Conservation (phyloP, 495 filamentous ascomycete genomes). For the Aspergillus baeticus region DNA sequence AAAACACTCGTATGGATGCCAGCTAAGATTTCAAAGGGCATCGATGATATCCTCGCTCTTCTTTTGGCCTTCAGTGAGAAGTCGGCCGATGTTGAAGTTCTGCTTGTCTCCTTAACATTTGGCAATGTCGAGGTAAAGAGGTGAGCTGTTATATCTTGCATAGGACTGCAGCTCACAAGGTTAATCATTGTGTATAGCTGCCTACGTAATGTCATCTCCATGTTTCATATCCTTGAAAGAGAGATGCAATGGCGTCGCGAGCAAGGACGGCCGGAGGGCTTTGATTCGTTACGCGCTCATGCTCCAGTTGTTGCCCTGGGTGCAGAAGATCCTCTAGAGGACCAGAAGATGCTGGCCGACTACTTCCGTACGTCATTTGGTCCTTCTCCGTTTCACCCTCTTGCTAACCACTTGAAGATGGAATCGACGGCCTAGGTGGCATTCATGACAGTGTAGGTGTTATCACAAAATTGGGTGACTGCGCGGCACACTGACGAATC, state of each 20-base stretch:
- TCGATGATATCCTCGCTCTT: slow-evolving; percentile 87
- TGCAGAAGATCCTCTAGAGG: slow-evolving; percentile 78
- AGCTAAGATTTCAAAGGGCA: slow-evolving; percentile 54
- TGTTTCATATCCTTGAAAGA: slow-evolving; percentile 90
- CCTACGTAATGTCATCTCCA: slow-evolving; percentile 81
- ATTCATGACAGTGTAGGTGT: slow-evolving; percentile 73
- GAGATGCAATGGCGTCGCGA: slow-evolving; percentile 81
- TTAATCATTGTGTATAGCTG: slow-evolving; percentile 51
- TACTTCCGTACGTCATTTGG: slow-evolving; percentile 72
- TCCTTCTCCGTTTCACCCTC: background rate
- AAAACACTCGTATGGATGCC: background rate
- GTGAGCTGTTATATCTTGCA: slow-evolving; percentile 35
- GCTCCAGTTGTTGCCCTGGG: slow-evolving; percentile 87
- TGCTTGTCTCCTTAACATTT: slow-evolving; percentile 88
- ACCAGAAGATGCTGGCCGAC: slow-evolving; percentile 80
- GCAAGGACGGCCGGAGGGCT: slow-evolving; percentile 63
- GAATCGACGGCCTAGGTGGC: slow-evolving; percentile 85
- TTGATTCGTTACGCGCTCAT: slow-evolving; percentile 60
- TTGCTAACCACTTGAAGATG: slow-evolving; percentile 57
- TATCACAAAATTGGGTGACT: background rate
- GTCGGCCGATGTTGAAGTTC: slow-evolving; percentile 82
- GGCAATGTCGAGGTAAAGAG: slow-evolving; percentile 86
- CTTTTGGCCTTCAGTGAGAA: slow-evolving; percentile 80
- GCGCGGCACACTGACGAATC: slow-evolving; percentile 7
- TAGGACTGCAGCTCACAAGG: background rate